Base-by-base conservation (phyloP, 305 asterid species). In the Stenogyne calaminthoides region DNA sequence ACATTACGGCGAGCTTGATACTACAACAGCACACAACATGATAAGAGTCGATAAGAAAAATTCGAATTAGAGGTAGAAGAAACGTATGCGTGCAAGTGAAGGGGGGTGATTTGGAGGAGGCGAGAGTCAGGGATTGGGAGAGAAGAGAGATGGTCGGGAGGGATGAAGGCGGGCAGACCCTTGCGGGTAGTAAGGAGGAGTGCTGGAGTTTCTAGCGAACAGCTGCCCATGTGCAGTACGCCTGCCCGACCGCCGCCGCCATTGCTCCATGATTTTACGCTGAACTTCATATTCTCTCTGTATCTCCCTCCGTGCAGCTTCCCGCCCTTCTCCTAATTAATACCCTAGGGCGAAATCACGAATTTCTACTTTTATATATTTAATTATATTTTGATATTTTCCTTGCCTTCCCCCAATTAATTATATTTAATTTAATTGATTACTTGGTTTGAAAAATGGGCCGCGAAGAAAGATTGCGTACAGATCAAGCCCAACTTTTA, bases 91-190 rank as follows among this genome's bases (percentile, higher is more conserved):
- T 76, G 91, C 97, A 94, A 90, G 78, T 91, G 91, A 71, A 91
- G 87, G 19, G 99, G 99, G 71, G 93, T 88, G 84, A 85, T 67
- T 39, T 89, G 99, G 71, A 91, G 85, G 65, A 93, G 89, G 78
- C 85, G 84, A 60, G 92, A 89, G 52, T 88, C 90, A 0, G 97
- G 97, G 61, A 67, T 68, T 29, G 97, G 97, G 55, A 94, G 96
- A 49, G 95, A 78, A 39, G 89, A 75, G 73, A 93, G 91, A 40
- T 84, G 95, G 85, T 94, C 98, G 12, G 98, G 98, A 36, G 97
- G 74, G 69, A 91, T 89, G 85, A 86, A 91, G 51, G 82, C 71
- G 65, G 98, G 97, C 64, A 93, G 84, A 27, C 96, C 96, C 80
- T 93, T 93, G 67, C 95, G 93, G 54, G 98, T 91, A 14, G 85